Conservation (phyloP, 345 rosid genomes). For the Trapa bicornis region DNA sequence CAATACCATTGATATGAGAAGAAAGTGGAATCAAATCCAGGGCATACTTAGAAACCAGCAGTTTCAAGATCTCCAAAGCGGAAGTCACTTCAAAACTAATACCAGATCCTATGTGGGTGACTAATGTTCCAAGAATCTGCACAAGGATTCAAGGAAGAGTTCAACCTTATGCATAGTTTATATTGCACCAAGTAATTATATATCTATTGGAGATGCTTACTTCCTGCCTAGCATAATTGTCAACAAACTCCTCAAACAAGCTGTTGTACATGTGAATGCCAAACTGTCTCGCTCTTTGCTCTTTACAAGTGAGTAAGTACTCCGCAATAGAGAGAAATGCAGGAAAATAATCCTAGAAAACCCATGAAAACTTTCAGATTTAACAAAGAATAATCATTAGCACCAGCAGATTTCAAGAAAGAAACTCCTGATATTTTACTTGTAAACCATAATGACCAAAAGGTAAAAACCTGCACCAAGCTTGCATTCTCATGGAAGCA, state of each 20-base stretch:
- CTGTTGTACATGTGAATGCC: conserved; percentile 44
- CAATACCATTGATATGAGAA: conserved; percentile 63
- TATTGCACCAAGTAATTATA: background rate
- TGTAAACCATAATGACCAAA: background rate
- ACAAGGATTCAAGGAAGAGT: conserved; percentile 12
- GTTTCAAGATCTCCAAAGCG: conserved; percentile 53
- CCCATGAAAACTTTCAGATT: conserved; percentile 6
- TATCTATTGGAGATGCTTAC: conserved; percentile 21
- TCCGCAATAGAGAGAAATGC: conserved; percentile 63
- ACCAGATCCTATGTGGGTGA: conserved; percentile 80
- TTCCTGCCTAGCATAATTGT: conserved; percentile 64
- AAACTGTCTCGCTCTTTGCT: conserved; percentile 56
- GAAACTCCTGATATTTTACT: background rate
- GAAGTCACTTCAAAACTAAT: conserved; percentile 58
- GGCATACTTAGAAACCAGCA: conserved; percentile 45
- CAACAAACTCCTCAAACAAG: conserved; percentile 56
- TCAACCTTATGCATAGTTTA: background rate
- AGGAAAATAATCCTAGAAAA: conserved; percentile 51
- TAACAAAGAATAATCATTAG: background rate
- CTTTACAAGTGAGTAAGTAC: conserved; percentile 64
- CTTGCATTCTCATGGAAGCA: conserved; percentile 59
- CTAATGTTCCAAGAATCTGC: conserved; percentile 72
- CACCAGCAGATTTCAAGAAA: background rate
- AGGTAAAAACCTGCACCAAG: conserved; percentile 40
- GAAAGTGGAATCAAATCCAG: conserved; percentile 59